These are phyloP conservation scores for Saccharomycopsis synnaedendra DNA, from an alignment of 805 yeast species.

Conservation along the genomic window DNA sequence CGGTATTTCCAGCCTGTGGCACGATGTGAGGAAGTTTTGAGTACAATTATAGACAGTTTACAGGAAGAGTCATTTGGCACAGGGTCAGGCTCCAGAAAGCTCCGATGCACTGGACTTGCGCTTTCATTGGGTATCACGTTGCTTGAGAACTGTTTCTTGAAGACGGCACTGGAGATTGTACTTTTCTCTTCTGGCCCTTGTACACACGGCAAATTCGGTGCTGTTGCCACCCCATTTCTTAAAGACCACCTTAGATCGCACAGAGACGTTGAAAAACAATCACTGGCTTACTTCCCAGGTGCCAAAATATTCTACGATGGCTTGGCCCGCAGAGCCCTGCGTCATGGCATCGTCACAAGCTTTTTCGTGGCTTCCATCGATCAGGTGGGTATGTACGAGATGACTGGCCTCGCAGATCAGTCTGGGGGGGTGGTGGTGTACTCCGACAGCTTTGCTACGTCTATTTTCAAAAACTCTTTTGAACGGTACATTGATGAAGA, in stretches of 20 bases:
- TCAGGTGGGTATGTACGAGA: slow-evolving; percentile 57
- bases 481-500: slow-evolving; percentile 31
- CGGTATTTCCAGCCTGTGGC: slow-evolving; percentile 38
- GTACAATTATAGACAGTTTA: slow-evolving; percentile 37
- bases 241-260: slow-evolving; percentile 61
- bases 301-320: slow-evolving; percentile 37
- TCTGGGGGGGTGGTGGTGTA: slow-evolving; percentile 57
- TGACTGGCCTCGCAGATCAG: slow-evolving; percentile 43
- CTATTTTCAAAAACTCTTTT: slow-evolving; percentile 58
- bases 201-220: slow-evolving; percentile 49
- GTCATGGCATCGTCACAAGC: slow-evolving; percentile 43
- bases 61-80: slow-evolving; percentile 38
- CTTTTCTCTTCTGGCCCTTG: slow-evolving; percentile 54
- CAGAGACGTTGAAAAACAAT: slow-evolving; percentile 35
- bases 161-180: slow-evolving; percentile 43
- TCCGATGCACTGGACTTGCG: slow-evolving; percentile 52
- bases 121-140: slow-evolving; percentile 34
- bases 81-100: slow-evolving; percentile 32
- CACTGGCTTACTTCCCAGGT: slow-evolving; percentile 18
- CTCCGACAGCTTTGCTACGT: slow-evolving; percentile 55
- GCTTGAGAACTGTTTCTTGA: slow-evolving; percentile 28
- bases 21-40: slow-evolving; percentile 39
- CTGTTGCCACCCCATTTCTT: slow-evolving; percentile 40
- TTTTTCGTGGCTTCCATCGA: slow-evolving; percentile 57
- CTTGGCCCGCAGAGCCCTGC: slow-evolving; percentile 35